Base-by-base conservation (phyloP, 352 stramenopile genomes). In the Phytophthora multivora region DNA sequence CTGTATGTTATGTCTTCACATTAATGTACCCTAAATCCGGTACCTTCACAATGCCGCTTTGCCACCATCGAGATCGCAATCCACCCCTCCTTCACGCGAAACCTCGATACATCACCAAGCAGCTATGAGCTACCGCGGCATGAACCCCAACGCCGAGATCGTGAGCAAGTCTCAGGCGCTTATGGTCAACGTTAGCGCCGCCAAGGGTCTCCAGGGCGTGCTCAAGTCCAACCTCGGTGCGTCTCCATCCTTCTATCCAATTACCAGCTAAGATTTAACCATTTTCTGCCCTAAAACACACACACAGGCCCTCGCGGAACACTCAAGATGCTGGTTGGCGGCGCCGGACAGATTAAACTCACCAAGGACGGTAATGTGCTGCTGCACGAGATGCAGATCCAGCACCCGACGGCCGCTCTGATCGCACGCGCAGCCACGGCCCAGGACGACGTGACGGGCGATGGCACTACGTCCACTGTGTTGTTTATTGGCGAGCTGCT, bases 331-430 rank as follows among this genome's bases (percentile, higher is more conserved):
- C 88, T 99, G 11, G 98, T 99, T 13, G 97, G 97, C 21, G 97
- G 98, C 45, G 97, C 98, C 15, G 98, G 97, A 23, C 97, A 99
- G 79, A 98, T 99, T 69, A 99, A 99, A 81, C 88, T 99, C 46
- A 99, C 98, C 16, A 99, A 99, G 79, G 98, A 99, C 77, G 98
- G 98, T 73, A 98, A 99, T 68, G 97, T 99, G 16, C 73, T 99
- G 43, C 87, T 99, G 33, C 97, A 99, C 69, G 97, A 99, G 88
- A 99, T 99, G 98, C 98, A 99, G 85, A 98, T 98, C 81, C 89
- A 97, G 75, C 97, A 99, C 89, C 98, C 98, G 63, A 99, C 98
- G 18, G 98, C 98, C 15, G 92, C 93, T 40, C 83, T 99, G 66
- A 99, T 99, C 77, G 97, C 97, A 18, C 90, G 98, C 16, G 98